phyloP scores from a whole-genome alignment of 129 eudicot genomes.

The Daucus carota region DH1_v3.0 NC_030386.2:22156501-22157000 shows the following conservation, averaged over 20 bases:
- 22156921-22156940: not conserved
- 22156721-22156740: not conserved
- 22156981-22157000: not conserved
- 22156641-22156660: not conserved
- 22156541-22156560: not conserved
- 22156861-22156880: not conserved
- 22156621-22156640: not conserved
- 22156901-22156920: not conserved
- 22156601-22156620: not conserved
- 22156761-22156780: not conserved
- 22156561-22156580: not conserved
- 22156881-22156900: not conserved
- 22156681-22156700: not conserved
- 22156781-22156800: conserved; percentile 3
- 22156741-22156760: not conserved
- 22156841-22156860: not conserved
- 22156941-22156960: conserved; percentile 10
- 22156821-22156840: not conserved
- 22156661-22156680: not conserved
- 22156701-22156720: conserved; percentile 2
- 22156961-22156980: not conserved
- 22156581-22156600: conserved; percentile 2
- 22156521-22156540: not conserved
- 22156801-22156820: not conserved
- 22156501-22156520: not conserved